These are phyloP conservation scores for Sporothrix euskadiensis DNA, from an alignment of 2,329 filamentous ascomycete species.

Conservation along the genomic window DNA sequence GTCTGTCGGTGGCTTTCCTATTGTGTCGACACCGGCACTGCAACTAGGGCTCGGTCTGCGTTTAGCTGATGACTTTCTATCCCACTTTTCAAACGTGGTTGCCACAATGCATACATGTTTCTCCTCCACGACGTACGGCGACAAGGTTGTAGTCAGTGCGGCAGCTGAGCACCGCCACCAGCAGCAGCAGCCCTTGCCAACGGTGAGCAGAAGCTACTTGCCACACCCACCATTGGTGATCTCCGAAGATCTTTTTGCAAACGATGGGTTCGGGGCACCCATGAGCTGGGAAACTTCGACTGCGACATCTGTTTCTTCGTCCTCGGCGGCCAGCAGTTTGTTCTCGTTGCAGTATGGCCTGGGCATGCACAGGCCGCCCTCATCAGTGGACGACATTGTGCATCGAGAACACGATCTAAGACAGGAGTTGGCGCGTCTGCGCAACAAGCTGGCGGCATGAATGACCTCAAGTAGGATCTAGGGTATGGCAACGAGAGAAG, in stretches of 20 bases:
- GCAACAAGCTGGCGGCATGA: conserved; percentile 2
- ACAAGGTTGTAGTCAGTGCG: neutral
- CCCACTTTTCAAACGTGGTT: conserved; percentile 35
- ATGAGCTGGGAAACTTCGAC: conserved; percentile 21
- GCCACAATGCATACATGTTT: conserved; percentile 17
- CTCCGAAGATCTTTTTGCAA: neutral
- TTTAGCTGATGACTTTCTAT: conserved; percentile 46
- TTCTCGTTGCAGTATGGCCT: neutral
- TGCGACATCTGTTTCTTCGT: neutral
- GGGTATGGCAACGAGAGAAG: neutral
- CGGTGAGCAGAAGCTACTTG: neutral
- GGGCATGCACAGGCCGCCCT: neutral
- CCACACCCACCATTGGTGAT: conserved; percentile 25
- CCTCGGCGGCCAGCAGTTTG: neutral
- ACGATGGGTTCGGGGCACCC: neutral
- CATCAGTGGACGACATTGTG: neutral
- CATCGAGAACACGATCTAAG: conserved; percentile 25
- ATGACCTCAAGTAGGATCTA: neutral
- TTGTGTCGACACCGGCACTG: conserved; percentile 44
- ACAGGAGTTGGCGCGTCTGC: conserved; percentile 24
- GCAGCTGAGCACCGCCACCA: neutral
- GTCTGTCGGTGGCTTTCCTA: conserved; percentile 45
- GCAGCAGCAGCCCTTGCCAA: neutral
- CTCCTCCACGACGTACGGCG: neutral
- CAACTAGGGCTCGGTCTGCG: conserved; percentile 48